Conservation (phyloP, 805 yeast species). For the Nakazawaea siamensis region DNA sequence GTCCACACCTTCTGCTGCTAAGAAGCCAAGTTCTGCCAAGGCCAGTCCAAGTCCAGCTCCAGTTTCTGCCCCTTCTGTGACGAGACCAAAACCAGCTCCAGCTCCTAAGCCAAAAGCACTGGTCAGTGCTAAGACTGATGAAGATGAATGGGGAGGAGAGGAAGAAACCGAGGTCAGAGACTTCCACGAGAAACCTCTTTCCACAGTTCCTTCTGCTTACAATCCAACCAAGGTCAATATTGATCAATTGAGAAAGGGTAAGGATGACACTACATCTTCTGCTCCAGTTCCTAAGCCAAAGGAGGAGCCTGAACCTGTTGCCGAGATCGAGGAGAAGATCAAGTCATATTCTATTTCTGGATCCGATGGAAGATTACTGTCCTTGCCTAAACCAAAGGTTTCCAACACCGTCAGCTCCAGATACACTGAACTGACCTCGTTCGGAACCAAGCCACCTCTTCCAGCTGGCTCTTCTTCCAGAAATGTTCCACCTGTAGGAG, state of each 20-base stretch:
- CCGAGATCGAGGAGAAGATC: slow-evolving; percentile 36
- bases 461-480: slow-evolving; percentile 21
- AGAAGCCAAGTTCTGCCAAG: slow-evolving; percentile 4
- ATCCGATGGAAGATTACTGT: slow-evolving; percentile 42
- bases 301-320: slow-evolving; percentile 38
- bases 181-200: slow-evolving; percentile 39
- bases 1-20: slow-evolving; percentile 10
- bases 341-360: slow-evolving; percentile 20
- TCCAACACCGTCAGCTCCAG: slow-evolving; percentile 41
- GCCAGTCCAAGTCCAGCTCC: slow-evolving; percentile 19
- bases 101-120: slow-evolving; percentile 11
- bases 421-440: slow-evolving; percentile 28
- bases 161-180: slow-evolving; percentile 49
- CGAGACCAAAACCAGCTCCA: slow-evolving; percentile 28
- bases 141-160: slow-evolving; percentile 71
- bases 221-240: slow-evolving; percentile 59
- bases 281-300: slow-evolving; percentile 24
- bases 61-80: slow-evolving; percentile 24
- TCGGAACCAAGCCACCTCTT: slow-evolving; percentile 26
- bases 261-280: slow-evolving; percentile 36
- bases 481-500: slow-evolving; percentile 46
- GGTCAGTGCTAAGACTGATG: slow-evolving; percentile 18
- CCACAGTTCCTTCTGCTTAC: slow-evolving; percentile 52
- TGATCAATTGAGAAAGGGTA: slow-evolving; percentile 41
- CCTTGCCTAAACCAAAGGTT: slow-evolving; percentile 58